A percentile compares a stretch with the other conserved stretches of the same genome.
phyloP scores from a whole-genome alignment of 2,329 filamentous ascomycete genomes.

The Penicillium capsulatum region DNA sequence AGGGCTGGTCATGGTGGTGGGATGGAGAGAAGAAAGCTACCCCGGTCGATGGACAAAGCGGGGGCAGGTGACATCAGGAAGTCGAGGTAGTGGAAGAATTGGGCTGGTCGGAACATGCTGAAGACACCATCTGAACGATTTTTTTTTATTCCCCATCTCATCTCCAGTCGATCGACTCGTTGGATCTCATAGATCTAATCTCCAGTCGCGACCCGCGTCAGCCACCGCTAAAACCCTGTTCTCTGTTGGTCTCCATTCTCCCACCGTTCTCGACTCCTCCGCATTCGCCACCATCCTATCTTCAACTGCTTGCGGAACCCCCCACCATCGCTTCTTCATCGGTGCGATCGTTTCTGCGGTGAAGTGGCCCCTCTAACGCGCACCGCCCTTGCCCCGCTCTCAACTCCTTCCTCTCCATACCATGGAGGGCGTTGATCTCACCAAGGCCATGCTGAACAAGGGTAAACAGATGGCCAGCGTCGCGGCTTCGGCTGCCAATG shows the following conservation, averaged over 20 bases:
- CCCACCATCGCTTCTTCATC: not conserved
- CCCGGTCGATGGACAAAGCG: not conserved
- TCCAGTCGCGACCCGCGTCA: no score
- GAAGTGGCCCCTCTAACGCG: conserved; percentile 3
- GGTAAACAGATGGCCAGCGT: conserved; percentile 59
- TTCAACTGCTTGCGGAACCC: conserved; percentile 22
- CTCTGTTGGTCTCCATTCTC: conserved; percentile 2
- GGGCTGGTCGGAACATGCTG: not conserved
- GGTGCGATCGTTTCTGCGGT: conserved; percentile 2
- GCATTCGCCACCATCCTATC: conserved; percentile 20
- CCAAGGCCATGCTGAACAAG: conserved; percentile 62
- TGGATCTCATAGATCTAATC: no score
- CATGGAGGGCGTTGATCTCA: conserved; percentile 63
- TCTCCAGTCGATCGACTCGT: no score
- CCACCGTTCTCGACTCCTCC: conserved; percentile 12
- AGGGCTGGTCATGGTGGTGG: conserved; percentile 37
- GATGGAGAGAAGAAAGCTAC: not conserved
- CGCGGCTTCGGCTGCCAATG: conserved; percentile 47
- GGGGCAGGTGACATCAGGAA: conserved; percentile 14
- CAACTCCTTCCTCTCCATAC: conserved; percentile 26
- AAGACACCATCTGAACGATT: no score
- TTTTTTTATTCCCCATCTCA: no score
- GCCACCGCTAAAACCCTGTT: not conserved
- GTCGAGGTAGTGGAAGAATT: not conserved
- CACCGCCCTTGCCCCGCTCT: conserved; percentile 21